Evolutionary conservation across 805 yeast genomes (phyloP).

Genomic region (Myxozyma monticola): DNA sequence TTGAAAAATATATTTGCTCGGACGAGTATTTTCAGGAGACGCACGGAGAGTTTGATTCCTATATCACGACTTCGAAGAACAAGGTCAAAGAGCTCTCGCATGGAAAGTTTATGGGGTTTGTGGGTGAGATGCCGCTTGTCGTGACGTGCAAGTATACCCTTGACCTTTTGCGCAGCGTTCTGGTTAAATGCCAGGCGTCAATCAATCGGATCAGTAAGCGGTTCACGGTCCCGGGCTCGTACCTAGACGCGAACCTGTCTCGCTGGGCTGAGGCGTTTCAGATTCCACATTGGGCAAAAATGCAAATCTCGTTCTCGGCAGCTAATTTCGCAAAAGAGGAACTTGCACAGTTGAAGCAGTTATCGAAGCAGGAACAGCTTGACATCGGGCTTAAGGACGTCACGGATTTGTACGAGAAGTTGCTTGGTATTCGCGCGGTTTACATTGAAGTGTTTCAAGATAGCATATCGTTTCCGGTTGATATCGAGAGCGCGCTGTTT

Average conservation of each 20-base stretch:
- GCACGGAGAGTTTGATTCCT: slow-evolving; percentile 10
- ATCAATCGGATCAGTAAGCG: slow-evolving; percentile 1
- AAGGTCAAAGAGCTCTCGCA: too few relatives aligned
- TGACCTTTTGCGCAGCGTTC: slow-evolving; percentile 2
- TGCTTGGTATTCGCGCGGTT: slow-evolving; percentile 54
- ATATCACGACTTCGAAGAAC: too few relatives aligned
- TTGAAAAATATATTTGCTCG: slow-evolving; percentile 11
- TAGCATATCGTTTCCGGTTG: slow-evolving; percentile 47
- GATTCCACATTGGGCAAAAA: slow-evolving; percentile 7
- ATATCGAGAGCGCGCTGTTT: slow-evolving; percentile 58
- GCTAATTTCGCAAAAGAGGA: slow-evolving; percentile 1
- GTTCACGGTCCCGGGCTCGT: slow-evolving; percentile 3
- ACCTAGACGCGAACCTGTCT: slow-evolving; percentile 2
- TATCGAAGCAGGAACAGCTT: slow-evolving; percentile 26
- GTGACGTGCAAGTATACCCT: background rate
- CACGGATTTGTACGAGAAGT: slow-evolving; percentile 53
- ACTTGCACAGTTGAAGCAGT: slow-evolving; percentile 22
- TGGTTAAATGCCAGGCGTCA: background rate
- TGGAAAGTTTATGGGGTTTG: too few relatives aligned
- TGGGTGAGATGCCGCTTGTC: too few relatives aligned
- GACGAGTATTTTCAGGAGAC: slow-evolving; percentile 14
- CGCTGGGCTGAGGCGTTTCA: slow-evolving; percentile 12
- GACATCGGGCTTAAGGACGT: slow-evolving; percentile 54
- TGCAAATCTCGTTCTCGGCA: slow-evolving; percentile 9
- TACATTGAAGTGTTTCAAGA: background rate